phyloP scores from a whole-genome alignment of 2,329 filamentous ascomycete genomes.

The Penicillium hesseltinei region DNA sequence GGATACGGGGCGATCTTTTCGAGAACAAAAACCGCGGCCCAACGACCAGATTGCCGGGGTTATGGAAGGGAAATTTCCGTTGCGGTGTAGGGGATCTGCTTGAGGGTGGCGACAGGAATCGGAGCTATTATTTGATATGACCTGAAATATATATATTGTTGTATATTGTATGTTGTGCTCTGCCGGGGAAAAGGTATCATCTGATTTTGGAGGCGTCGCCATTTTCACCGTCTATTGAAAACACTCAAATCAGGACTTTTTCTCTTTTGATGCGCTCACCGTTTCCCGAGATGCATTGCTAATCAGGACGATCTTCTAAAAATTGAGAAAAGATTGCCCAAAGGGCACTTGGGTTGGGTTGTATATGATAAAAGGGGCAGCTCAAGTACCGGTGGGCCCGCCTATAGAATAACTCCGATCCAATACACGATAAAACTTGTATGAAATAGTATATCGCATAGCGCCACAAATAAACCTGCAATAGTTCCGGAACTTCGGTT shows the following conservation, averaged over 20 bases:
- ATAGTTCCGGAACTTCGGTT: neutral
- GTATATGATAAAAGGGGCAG: neutral
- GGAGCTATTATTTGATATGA: neutral
- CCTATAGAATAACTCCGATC: neutral
- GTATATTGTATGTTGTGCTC: neutral
- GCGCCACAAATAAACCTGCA: neutral
- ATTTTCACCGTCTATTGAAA: neutral
- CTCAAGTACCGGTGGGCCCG: neutral
- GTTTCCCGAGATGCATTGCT: neutral
- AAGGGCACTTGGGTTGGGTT: neutral
- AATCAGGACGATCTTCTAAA: constrained; percentile 1
- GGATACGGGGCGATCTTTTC: constrained; percentile 11
- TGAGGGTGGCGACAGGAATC: constrained; percentile 2
- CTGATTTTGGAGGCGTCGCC: neutral
- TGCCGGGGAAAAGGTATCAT: neutral
- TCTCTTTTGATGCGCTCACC: neutral
- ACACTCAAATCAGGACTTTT: neutral
- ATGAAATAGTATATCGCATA: neutral
- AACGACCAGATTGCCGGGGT: constrained; percentile 13
- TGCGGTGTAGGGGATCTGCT: constrained; percentile 6
- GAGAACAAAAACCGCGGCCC: constrained; percentile 6
- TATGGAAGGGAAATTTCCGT: neutral
- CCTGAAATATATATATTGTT: neutral
- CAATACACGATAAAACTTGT: neutral
- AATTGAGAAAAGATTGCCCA: neutral